These are phyloP conservation scores for Nematocida ausubeli DNA, from an alignment of 371 early-diverging fungal genomes.

Conservation along the genomic window DNA sequence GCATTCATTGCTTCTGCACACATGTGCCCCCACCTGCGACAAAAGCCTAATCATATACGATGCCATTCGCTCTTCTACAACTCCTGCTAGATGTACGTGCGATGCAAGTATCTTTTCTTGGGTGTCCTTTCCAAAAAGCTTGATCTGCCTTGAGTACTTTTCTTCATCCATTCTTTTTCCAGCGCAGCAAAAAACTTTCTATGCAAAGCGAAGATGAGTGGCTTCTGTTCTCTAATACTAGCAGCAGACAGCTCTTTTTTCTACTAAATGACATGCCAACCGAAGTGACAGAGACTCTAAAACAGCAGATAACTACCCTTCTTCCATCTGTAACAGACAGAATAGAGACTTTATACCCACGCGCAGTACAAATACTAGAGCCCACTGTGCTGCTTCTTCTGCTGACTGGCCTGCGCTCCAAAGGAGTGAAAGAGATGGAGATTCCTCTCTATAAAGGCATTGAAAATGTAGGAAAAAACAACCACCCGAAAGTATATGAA, in stretches of 20 bases:
- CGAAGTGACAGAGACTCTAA: neutral
- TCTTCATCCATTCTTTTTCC: conserved; percentile 24
- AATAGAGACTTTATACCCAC: neutral
- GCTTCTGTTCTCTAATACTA: conserved; percentile 18
- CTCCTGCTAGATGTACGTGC: neutral
- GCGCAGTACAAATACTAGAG: neutral
- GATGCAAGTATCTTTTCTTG: conserved; percentile 54
- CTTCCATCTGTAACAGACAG: neutral
- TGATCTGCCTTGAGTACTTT: conserved; percentile 64
- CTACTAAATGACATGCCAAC: neutral
- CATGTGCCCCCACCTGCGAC: conserved; percentile 4
- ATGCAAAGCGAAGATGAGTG: conserved; percentile 17
- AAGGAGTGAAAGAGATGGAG: neutral
- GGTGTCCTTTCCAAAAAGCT: conserved; percentile 62
- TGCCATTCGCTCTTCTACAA: neutral
- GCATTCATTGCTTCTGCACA: neutral
- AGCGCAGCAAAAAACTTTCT: conserved; percentile 9
- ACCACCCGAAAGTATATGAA: neutral
- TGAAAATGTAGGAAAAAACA: neutral
- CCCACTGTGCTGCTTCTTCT: neutral
- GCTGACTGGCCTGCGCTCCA: neutral
- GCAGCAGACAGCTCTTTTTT: neutral
- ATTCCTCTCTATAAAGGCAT: conserved; percentile 17
- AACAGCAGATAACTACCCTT: neutral
- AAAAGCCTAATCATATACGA: neutral